Evolutionary conservation across 352 stramenopile species (phyloP), one percentile per base, ranked within the genome.

Genomic region (Pythium graminicola): DNA sequence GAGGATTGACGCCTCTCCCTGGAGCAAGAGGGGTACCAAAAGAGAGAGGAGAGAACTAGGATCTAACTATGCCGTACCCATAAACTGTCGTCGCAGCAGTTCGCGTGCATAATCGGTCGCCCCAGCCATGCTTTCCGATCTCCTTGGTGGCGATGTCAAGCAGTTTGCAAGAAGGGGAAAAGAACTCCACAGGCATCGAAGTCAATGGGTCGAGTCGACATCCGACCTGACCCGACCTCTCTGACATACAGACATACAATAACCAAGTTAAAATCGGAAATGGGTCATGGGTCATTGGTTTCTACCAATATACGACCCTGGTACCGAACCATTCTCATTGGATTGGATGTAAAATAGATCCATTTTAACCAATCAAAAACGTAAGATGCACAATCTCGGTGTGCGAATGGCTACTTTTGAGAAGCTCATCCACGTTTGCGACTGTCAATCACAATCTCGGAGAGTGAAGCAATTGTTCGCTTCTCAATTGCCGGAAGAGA

Each of bases 71-170:
- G 10, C 73, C 73, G 52, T n/a, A 89, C 79, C 76, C 45, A 89
- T 62, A 67, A 89, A 87, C 57, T 89, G 79, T 69, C 79, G 76
- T 63, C 76, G 76, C 60, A 91, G 69, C 46, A 91, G 73, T 67
- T 91, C 81, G 51, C 81, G 78, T 51, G 78, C 81, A 46, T 91
- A 91, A 58, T 91, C 81, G 10, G 53, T 39, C 26, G 60, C 24
- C 32, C 43, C 38, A 11, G 56, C 49, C 57, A 64, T 64, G 17
- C 36, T 56, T 24, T 42, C 52, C 43, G 17, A 14, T 28, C 27
- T 17, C 16, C 49, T 28, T 39, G 32, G 41, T 46, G 22, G 38
- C 24, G 49, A 16, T 50, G 43, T 60, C 23, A 10, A 22, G 31
- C 23, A 46, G 41, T 50, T 24, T 4, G n/a, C 13, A 14, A 16